Evolutionary conservation across 2,329 filamentous ascomycete species (phyloP), one percentile per base, ranked within the genome.

Genomic region (Stachybotrys elegans): DNA sequence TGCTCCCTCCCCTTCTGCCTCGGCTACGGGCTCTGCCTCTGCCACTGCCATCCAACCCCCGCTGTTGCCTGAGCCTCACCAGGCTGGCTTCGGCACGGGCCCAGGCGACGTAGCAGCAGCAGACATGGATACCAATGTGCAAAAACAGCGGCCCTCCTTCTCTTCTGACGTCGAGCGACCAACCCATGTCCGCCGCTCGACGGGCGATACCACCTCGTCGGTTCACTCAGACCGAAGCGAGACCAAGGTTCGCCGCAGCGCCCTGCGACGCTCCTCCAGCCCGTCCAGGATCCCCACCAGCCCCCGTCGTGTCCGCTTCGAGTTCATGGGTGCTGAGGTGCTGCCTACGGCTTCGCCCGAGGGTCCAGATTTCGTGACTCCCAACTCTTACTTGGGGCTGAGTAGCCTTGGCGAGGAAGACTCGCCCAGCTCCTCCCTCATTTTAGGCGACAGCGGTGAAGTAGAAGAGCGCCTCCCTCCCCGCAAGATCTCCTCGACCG

Each of bases 231-330:
- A 79, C 51, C 67, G 69, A 53, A 79, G 76, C 60, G 70, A 76
- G 39, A 64, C 65, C 19, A 70, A 69, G 51, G 60, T 61, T 29
- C 70, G 72, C 38, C 69, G 78, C 50, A 82, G 81, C 53, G 80
- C 78, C 37, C 60, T 83, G 45, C 74, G 80, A 45, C 70, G 78
- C 40, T 73, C 75, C 1, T 78, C 75, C 6, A 78, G 71, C 52
- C 69, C 66, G 23, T 71, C 73, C 21, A 73, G 68, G 40, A 70
- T 72, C 43, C 65, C 62, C 6, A 67, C 69, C 35, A 81, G 78
- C 53, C 78, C 77, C n/a, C 72, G 79, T 22, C 71, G 78, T 47
- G 81, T 84, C 45, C 78, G 81, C 39, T 84, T 84, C 50, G 73
- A 81, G 29, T 73, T 83, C 37, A 72, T 73, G 56, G 79, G 79